phyloP scores from a whole-genome alignment of 169 alveolate species.

The Plasmodium reichenowi region DNA sequence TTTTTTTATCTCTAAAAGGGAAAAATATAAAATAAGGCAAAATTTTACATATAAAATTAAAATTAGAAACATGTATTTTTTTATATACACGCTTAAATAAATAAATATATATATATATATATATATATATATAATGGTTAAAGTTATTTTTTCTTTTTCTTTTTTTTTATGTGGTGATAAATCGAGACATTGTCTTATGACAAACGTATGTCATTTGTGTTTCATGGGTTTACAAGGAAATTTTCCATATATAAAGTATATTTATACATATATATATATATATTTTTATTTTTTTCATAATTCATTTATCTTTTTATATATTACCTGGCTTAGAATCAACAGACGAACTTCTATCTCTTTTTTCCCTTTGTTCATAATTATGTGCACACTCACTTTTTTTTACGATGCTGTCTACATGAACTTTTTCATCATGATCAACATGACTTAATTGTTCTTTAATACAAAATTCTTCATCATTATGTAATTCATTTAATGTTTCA shows the following conservation, averaged over 20 bases:
- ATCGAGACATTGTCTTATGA: too few relatives aligned
- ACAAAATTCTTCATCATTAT: constrained; percentile 13
- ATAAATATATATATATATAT: too few relatives aligned
- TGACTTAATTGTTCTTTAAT: constrained; percentile 15
- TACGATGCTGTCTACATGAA: constrained; percentile 16
- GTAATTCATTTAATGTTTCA: constrained; percentile 10
- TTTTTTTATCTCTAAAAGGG: constrained; percentile 39
- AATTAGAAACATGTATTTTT: neutral
- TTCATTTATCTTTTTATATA: neutral
- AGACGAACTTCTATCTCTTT: constrained; percentile 65
- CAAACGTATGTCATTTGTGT: too few relatives aligned
- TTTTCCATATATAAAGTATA: too few relatives aligned
- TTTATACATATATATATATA: too few relatives aligned
- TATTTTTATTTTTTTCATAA: too few relatives aligned
- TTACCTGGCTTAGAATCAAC: constrained; percentile 47
- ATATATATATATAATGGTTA: too few relatives aligned
- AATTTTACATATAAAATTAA: neutral
- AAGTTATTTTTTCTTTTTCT: too few relatives aligned
- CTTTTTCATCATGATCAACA: constrained; percentile 23
- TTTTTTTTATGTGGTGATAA: too few relatives aligned
- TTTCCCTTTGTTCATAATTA: constrained; percentile 60
- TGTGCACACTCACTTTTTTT: constrained; percentile 25
- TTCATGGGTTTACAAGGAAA: too few relatives aligned
- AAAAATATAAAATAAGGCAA: neutral
- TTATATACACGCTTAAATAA: too few relatives aligned